phyloP scores from a whole-genome alignment of 169 alveolate genomes.

The Perkinsus olseni region DNA sequence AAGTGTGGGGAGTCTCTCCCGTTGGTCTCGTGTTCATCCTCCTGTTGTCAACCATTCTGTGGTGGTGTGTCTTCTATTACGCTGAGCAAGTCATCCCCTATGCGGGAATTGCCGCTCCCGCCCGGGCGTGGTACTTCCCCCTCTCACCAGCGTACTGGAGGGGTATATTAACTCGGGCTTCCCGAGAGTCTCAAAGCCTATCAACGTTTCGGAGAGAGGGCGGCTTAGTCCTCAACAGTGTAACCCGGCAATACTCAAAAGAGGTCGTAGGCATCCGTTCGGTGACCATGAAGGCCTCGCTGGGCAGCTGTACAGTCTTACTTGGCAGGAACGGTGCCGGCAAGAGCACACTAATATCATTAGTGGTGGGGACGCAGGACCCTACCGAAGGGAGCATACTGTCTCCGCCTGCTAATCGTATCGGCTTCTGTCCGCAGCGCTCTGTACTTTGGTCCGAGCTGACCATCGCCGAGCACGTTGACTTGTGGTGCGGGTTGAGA shows the following conservation, averaged over 20 bases:
- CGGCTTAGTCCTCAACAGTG: neutral
- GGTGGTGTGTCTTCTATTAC: neutral
- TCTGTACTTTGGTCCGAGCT: constrained; percentile 66
- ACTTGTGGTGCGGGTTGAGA: constrained; percentile 47
- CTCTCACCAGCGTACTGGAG: neutral
- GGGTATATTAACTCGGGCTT: neutral
- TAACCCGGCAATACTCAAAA: neutral
- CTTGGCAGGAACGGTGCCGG: neutral
- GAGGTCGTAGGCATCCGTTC: neutral
- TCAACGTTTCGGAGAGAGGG: neutral
- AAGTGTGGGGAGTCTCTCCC: neutral
- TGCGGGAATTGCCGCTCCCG: neutral
- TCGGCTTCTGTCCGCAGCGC: constrained; percentile 73
- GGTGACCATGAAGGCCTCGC: neutral
- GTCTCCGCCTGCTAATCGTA: neutral
- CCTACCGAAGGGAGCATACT: neutral
- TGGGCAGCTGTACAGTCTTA: neutral
- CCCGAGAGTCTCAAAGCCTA: neutral
- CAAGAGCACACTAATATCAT: constrained; percentile 41
- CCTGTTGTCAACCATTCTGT: neutral
- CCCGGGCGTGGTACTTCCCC: neutral
- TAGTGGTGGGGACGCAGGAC: neutral
- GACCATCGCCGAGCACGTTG: constrained; percentile 57
- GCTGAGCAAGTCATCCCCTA: neutral
- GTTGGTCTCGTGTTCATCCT: neutral